Base-by-base conservation (phyloP, 2,329 filamentous ascomycete species). In the Aspergillus aculeatus region DNA sequence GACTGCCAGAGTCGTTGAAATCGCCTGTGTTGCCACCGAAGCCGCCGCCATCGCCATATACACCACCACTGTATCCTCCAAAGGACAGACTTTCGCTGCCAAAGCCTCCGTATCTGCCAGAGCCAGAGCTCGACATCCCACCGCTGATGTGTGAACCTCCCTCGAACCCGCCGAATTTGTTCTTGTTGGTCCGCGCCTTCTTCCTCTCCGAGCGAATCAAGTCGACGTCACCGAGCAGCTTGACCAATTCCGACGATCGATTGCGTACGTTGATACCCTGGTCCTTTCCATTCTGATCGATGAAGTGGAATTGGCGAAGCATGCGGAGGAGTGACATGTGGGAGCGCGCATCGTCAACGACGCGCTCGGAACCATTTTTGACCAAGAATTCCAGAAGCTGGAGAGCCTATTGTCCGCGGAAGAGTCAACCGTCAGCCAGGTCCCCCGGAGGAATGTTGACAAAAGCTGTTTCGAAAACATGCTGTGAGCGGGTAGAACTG, bases 181-280 rank as follows among this genome's bases (percentile, higher is more conserved):
- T 94, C 76, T 93, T 89, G 70, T 94, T 96, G 47, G 88, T 78
- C 62, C 92, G 85, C 47, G 95, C 91, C 81, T 99, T 99, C 82
- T 99, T 99, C 55, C 86, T 77, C 73, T 89, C 86, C 16, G 82
- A 60, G 57, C 86, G 81, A 58, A 82, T 82, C 57, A 74, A 67
- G 52, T 82, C 80, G 21, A 82, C 80, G 62, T 99, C 95, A 69
- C 91, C 83, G 52, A 99, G 83, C n/a, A 99, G 85, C 64, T 99
- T 96, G 12, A 91, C 90, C 54, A 99, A 83, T 79, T 99, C 95
- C 79, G 97, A 97, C 66, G 95, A 92, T 66, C 95, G 86, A 79
- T 98, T 98, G 67, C 95, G 89, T 61, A 99, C 95, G 73, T 99
- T 99, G 77, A 99, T 87, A 62, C 95, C 95, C 77, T 99, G 95